These are phyloP conservation scores for Pseudofabraea citricarpa DNA, from an alignment of 2,329 filamentous ascomycete genomes.

Conservation along the genomic window DNA sequence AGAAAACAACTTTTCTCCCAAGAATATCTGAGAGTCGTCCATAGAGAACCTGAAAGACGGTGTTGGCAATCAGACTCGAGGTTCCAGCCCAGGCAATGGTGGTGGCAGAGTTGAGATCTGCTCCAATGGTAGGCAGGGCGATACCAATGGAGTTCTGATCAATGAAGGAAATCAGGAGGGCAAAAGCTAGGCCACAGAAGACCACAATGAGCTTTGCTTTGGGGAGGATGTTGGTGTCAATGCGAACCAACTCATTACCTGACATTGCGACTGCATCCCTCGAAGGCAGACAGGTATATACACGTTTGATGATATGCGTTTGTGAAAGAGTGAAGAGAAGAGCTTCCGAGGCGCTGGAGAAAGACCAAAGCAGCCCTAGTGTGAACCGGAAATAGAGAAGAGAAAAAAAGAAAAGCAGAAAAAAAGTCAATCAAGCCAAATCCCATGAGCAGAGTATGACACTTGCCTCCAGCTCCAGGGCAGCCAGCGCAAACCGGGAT, in stretches of 20 bases:
- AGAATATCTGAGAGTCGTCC: constrained; percentile 58
- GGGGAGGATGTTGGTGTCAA: constrained; percentile 54
- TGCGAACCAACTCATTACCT: constrained; percentile 19
- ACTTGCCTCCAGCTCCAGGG: too few relatives aligned
- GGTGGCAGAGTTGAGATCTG: constrained; percentile 36
- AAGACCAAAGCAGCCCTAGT: too few relatives aligned
- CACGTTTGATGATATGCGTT: too few relatives aligned
- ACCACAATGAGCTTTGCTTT: constrained; percentile 43
- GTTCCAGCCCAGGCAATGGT: constrained; percentile 53
- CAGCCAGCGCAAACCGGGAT: too few relatives aligned
- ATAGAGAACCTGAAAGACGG: constrained; percentile 61
- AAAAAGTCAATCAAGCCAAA: too few relatives aligned
- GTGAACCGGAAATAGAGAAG: too few relatives aligned
- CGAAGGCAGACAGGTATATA: too few relatives aligned
- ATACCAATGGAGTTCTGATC: constrained; percentile 31
- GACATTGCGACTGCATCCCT: constrained; percentile 9
- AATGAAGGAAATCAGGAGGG: constrained; percentile 47
- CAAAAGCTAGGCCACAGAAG: constrained; percentile 45
- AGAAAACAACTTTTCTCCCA: constrained; percentile 53
- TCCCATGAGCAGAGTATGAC: too few relatives aligned
- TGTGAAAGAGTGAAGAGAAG: too few relatives aligned
- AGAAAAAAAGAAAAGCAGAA: too few relatives aligned
- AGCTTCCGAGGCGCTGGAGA: too few relatives aligned
- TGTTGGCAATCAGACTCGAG: constrained; percentile 49
- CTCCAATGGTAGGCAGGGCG: constrained; percentile 46